Evolutionary conservation across 148 eudicot species (phyloP).

Genomic region (Rhododendron simsii): DNA sequence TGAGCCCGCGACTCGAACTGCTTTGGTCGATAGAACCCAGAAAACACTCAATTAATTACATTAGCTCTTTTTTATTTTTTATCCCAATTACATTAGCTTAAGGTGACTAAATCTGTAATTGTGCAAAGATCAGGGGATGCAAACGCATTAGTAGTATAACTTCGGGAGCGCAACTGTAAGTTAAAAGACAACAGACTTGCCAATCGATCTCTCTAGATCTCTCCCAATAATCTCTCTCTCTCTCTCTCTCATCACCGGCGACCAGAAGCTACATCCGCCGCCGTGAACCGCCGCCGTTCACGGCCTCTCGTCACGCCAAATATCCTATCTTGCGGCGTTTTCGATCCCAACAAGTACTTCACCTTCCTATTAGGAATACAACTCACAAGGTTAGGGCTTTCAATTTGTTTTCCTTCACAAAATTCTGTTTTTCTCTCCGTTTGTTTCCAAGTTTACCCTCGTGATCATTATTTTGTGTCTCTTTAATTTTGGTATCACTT

Average conservation of each 20-base stretch:
- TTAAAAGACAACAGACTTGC: neutral
- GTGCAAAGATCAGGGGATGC: neutral
- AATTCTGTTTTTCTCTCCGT: neutral
- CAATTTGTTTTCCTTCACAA: neutral
- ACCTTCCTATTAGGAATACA: neutral
- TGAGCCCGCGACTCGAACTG: neutral
- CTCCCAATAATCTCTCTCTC: neutral
- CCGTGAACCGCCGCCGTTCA: neutral
- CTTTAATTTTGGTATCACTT: neutral
- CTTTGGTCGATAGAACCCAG: neutral
- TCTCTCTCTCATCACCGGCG: neutral
- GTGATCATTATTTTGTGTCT: neutral
- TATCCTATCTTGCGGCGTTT: neutral
- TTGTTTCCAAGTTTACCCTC: neutral
- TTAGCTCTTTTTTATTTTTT: too few relatives aligned
- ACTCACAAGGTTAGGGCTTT: slow-evolving; percentile 2
- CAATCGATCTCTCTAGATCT: neutral
- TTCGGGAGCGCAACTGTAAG: neutral
- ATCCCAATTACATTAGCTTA: too few relatives aligned
- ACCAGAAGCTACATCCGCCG: neutral
- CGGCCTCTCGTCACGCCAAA: neutral
- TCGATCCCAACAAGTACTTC: neutral
- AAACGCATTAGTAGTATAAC: neutral
- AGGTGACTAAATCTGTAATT: neutral
- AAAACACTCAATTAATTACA: too few relatives aligned